Conservation (phyloP, 2,329 filamentous ascomycete genomes). For the Coniochaeta sp. region DNA sequence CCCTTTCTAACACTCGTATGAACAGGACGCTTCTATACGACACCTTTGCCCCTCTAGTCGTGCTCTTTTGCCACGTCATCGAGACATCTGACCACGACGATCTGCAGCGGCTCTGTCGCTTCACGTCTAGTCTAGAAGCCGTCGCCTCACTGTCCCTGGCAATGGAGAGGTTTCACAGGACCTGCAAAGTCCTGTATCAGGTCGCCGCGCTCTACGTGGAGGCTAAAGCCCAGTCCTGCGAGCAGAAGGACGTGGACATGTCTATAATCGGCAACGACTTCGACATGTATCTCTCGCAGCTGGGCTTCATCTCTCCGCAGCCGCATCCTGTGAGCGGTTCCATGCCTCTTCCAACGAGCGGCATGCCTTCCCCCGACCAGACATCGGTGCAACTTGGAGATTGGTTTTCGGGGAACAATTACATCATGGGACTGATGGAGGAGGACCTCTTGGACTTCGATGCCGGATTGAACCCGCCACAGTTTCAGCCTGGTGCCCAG, state of each 20-base stretch:
- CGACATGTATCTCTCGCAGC: constrained; percentile 56
- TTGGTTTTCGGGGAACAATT: constrained; percentile 60
- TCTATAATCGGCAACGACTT: constrained; percentile 51
- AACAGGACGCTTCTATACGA: constrained; percentile 45
- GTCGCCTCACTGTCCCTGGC: constrained; percentile 47
- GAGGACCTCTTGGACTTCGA: constrained; percentile 44
- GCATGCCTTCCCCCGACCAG: constrained; percentile 7
- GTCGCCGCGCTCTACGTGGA: constrained; percentile 57
- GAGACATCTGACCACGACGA: constrained; percentile 47
- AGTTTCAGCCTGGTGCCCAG: too few species aligned
- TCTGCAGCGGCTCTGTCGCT: constrained; percentile 46
- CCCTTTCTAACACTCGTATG: too few species aligned
- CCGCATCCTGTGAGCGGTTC: constrained; percentile 5
- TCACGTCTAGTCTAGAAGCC: constrained; percentile 47
- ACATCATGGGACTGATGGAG: constrained; percentile 59
- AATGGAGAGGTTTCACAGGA: constrained; percentile 52
- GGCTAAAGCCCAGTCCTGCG: constrained; percentile 36
- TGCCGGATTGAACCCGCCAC: neutral
- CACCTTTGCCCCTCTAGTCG: constrained; percentile 53
- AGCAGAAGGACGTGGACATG: constrained; percentile 37
- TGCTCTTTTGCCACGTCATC: constrained; percentile 51
- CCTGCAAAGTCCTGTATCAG: constrained; percentile 54
- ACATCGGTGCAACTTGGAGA: constrained; percentile 41
- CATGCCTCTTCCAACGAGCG: constrained; percentile 5
- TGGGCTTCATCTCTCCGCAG: constrained; percentile 50